Base-by-base conservation (phyloP, 2,329 filamentous ascomycete genomes). In the Zelopaecilomyces penicillatus region DNA sequence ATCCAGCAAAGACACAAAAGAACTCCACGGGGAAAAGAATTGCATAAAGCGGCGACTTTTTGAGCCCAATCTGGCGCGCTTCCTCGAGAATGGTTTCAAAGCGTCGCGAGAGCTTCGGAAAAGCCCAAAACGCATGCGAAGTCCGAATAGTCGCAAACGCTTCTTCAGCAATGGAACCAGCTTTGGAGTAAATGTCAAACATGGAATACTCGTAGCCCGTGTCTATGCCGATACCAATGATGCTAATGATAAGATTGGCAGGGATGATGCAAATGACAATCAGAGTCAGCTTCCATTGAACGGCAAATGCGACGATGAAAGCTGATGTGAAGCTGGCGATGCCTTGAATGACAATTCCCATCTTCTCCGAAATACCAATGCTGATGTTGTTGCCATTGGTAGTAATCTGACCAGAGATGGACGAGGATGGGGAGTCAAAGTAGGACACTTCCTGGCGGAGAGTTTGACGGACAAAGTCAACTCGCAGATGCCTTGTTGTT, bases 381-480 rank as follows among this genome's bases (percentile, higher is more conserved):
- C 67, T 68, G 52, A 73, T 64, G 10, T 66, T 59, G 34, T 72
- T 71, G 31, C 64, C 67, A 47, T 73, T 74, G 10, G 69, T 71
- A 1, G 71, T 73, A 44, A 75, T 65, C 45, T 71, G 66, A 2
- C 66, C 62, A 0, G 71, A 64, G 6, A 71, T 58, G 3, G 70
- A 73, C 0, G 66, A 68, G 5, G 63, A 63, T 3, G 63, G 58
- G 12, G 61, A 57, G 53, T 81, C 77, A 48, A 78, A 80, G 52
- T 73, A 76, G 49, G 68, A 66, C 3, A 80, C 66, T 43, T 79
- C 75, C 51, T 80, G 74, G 2, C 74, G 60, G 2, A 68, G 57
- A 1, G 60, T 62, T 26, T 59, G 58, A n/a, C 57, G 55, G 2
- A 69, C 57, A 47, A 66, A 67, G 48, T 64, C 60, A 43, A 65